Conservation (phyloP, 2,329 filamentous ascomycete species). For the Bipolaris bicolor region DNA sequence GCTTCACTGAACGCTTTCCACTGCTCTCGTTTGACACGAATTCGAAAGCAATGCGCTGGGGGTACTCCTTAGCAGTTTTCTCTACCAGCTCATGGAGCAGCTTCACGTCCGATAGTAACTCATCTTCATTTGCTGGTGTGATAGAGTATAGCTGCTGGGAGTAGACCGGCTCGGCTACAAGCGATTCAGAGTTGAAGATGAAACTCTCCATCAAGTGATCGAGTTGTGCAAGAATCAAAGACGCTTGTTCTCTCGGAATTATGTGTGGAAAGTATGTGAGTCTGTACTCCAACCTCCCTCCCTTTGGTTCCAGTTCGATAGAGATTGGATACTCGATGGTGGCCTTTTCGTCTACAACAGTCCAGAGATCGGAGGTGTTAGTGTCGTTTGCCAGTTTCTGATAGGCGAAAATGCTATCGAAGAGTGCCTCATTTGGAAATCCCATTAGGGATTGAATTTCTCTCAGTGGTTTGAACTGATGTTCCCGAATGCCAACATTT, state of each 20-base stretch:
- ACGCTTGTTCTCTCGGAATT: conserved; percentile 72
- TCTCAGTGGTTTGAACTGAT: conserved; percentile 74
- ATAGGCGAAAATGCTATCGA: conserved; percentile 86
- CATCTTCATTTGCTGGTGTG: conserved; percentile 63
- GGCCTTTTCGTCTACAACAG: conserved; percentile 67
- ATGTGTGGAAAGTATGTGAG: conserved; percentile 70
- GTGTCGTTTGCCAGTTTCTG: conserved; percentile 62
- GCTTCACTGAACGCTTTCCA: conserved; percentile 53
- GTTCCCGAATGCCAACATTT: conserved; percentile 68
- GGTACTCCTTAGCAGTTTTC: conserved; percentile 59
- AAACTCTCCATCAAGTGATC: conserved; percentile 69
- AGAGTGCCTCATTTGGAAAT: conserved; percentile 68
- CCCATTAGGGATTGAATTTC: conserved; percentile 76
- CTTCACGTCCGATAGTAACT: conserved; percentile 63
- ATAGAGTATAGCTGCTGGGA: conserved; percentile 65
- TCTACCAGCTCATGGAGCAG: conserved; percentile 84
- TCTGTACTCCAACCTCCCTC: conserved; percentile 63
- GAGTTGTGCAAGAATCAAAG: conserved; percentile 72
- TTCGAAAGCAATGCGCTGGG: conserved; percentile 72
- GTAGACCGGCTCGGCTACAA: conserved; percentile 49
- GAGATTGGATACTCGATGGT: conserved; percentile 80
- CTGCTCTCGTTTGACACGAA: conserved; percentile 68
- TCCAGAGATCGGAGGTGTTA: conserved; percentile 58
- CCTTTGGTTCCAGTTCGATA: conserved; percentile 72
- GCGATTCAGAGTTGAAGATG: conserved; percentile 54